phyloP scores from a whole-genome alignment of 2,329 filamentous ascomycete genomes.

The Dothistroma pini region DNA sequence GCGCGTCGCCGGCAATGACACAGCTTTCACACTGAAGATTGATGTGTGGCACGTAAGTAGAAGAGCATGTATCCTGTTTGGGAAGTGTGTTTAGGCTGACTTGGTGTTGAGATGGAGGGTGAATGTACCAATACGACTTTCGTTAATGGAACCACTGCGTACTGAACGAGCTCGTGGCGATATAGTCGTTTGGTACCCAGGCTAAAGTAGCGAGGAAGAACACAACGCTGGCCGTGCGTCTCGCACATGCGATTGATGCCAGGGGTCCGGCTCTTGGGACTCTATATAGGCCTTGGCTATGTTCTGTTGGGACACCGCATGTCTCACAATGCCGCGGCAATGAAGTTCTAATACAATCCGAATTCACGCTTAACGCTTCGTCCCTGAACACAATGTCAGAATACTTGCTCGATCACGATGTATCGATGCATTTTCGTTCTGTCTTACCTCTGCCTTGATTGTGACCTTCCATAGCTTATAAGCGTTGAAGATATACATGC shows the following conservation, averaged over 20 bases:
- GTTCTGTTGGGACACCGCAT: neutral
- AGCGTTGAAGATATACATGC: slow-evolving; percentile 34
- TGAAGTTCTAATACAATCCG: slow-evolving; percentile 18
- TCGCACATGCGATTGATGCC: neutral
- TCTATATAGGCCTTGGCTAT: neutral
- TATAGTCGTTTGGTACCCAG: neutral
- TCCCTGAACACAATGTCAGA: slow-evolving; percentile 9
- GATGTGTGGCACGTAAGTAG: slow-evolving; percentile 31
- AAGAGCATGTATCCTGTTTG: neutral
- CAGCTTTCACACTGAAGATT: slow-evolving; percentile 23
- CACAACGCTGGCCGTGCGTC: neutral
- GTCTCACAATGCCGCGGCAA: neutral
- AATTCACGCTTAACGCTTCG: slow-evolving; percentile 34
- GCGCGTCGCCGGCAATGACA: slow-evolving; percentile 13
- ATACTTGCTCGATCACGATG: no score
- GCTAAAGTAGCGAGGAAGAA: neutral
- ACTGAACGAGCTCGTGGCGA: slow-evolving; percentile 12
- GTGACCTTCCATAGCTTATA: slow-evolving; percentile 34
- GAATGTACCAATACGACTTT: slow-evolving; percentile 20
- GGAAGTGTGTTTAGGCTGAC: neutral
- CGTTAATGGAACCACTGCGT: slow-evolving; percentile 17
- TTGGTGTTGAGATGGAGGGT: slow-evolving; percentile 11
- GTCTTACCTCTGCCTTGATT: slow-evolving; percentile 27
- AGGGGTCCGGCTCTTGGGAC: neutral
- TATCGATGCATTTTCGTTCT: no score